These are phyloP conservation scores for Hyaloscypha finlandica DNA, from an alignment of 495 filamentous ascomycete genomes.

Conservation along the genomic window DNA sequence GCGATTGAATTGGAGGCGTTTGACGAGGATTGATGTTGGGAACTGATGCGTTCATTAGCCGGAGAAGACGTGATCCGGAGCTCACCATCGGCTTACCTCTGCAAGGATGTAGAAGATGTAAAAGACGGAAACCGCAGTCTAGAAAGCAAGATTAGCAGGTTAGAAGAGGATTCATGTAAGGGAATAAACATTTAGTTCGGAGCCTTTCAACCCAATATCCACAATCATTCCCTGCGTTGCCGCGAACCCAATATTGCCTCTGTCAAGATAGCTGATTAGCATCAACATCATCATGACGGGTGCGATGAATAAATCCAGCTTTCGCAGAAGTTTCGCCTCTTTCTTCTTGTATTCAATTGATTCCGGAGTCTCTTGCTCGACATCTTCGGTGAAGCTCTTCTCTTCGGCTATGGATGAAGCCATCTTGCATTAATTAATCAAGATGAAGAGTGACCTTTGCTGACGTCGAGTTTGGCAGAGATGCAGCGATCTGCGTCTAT, in stretches of 20 bases:
- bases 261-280: conserved; percentile 44
- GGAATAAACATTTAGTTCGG: conserved; percentile 38
- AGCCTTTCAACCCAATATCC: conserved; percentile 41
- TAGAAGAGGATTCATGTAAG: conserved; percentile 13
- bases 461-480: neutral
- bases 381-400: conserved; percentile 7
- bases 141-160: neutral
- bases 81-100: neutral
- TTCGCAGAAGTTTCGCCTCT: conserved; percentile 32
- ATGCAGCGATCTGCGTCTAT: neutral
- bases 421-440: neutral
- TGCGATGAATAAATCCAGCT: conserved; percentile 44
- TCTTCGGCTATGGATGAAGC: neutral
- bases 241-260: conserved; percentile 44
- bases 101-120: conserved; percentile 2
- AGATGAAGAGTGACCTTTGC: neutral
- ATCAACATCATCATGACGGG: conserved; percentile 44
- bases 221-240: conserved; percentile 44
- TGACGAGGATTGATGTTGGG: neutral
- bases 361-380: neutral
- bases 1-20: neutral
- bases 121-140: conserved; percentile 3
- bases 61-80: no score
- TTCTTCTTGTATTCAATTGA: conserved; percentile 5
- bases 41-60: neutral